Base-by-base conservation (phyloP, 1,284 basidiomycete genomes). In the Cronartium quercuum region DNA sequence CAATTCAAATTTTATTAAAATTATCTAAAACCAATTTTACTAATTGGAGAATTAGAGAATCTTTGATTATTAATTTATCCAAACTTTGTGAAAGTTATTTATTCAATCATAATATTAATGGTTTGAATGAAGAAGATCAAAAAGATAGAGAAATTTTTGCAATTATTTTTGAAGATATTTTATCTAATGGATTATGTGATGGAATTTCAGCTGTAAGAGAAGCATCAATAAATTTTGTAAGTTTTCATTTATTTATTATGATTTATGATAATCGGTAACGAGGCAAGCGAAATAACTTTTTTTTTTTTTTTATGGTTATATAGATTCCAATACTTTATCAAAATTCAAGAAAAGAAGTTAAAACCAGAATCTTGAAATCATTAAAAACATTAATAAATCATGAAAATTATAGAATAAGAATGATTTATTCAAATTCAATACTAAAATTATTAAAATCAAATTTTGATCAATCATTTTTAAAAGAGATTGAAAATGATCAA, bases 201-300 rank as follows among this genome's bases (percentile, higher is more conserved):
- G 40, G 60, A 10, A 63, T 51, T 37, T 41, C 69, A 15, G 69
- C 69, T 64, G 69, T 73, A n/a, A 73, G 69, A 65, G 69, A 73
- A 64, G 69, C 69, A n/a, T 60, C 42, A 24, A 21, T 73, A 2
- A 38, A 58, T 42, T 73, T 73, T 58, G 69, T 73, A 38, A 21
- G 69, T 58, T 42, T 42, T 35, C n/a, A 24, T 42, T 9, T 40
- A 62, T 21, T 55, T 18, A 63, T 44, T 34, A 18, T 47, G 34
- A 35, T 3, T 51, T 51, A 3, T 51, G 47, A 3, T 3, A n/a
- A 10, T 51, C 47, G 15, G 4, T 51, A 18, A 51, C 21, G 47
- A 51, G 15, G 15, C 12, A 51, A 21, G 18, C 42, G 9, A 44
- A 44, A 9, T 18, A 44, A 44, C 9, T 44, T 44, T 18, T 44